These are phyloP conservation scores for Kwoniella sp. DNA, from an alignment of 768 basidiomycete genomes.

Conservation along the genomic window DNA sequence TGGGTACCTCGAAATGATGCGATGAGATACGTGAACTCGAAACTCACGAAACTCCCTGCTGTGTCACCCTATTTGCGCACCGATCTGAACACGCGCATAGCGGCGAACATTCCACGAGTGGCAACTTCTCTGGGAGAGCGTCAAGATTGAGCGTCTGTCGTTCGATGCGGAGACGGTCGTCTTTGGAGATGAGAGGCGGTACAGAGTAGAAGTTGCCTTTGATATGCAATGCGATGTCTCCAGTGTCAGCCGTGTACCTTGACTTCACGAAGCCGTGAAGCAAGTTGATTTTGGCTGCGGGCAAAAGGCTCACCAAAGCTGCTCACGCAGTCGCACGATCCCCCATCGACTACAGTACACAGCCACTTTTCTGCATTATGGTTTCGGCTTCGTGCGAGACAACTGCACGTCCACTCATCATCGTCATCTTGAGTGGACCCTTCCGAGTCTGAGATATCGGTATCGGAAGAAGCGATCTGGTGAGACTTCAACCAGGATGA, in stretches of 20 bases:
- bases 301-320: slow-evolving; percentile 36
- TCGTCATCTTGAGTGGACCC: not conserved
- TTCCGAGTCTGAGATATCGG: not conserved
- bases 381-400: slow-evolving; percentile 9
- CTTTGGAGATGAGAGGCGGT: not conserved
- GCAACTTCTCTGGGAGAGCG: slow-evolving; percentile 46
- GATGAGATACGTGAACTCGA: no score
- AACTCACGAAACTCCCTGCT: slow-evolving; percentile 44
- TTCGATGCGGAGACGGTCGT: not conserved
- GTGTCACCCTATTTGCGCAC: slow-evolving; percentile 48
- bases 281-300: not conserved
- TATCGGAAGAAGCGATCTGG: not conserved
- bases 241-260: not conserved
- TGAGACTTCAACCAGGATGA: not conserved
- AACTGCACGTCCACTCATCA: slow-evolving; percentile 10
- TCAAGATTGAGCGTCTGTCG: slow-evolving; percentile 36
- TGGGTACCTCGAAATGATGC: no score
- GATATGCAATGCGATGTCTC: not conserved
- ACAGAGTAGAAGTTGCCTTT: slow-evolving; percentile 44
- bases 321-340: slow-evolving; percentile 41
- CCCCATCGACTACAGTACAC: slow-evolving; percentile 32
- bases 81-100: slow-evolving; percentile 36
- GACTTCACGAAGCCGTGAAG: not conserved
- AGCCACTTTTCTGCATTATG: not conserved
- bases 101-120: slow-evolving; percentile 53